Evolutionary conservation across 2,329 filamentous ascomycete genomes (phyloP).

Genomic region (Fusarium sp.): DNA sequence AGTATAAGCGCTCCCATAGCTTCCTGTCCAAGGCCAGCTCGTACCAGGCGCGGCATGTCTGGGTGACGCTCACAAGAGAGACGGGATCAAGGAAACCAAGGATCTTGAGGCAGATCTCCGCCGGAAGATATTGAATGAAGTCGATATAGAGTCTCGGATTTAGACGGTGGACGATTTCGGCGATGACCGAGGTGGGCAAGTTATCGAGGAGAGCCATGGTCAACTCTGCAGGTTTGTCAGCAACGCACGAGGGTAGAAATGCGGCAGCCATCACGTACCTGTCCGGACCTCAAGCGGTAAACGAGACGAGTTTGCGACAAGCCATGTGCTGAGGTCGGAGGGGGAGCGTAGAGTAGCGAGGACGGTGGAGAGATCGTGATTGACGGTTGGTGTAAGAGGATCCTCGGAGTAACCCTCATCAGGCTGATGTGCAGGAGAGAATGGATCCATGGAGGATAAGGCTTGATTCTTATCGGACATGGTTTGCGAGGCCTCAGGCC

Average conservation of each 20-base stretch:
- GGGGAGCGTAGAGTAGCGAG: conserved; percentile 51
- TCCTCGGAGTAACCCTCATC: conserved; percentile 92
- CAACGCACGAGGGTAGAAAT: background rate
- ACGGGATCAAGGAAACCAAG: conserved; percentile 84
- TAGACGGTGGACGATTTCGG: conserved; percentile 80
- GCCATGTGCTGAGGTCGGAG: conserved; percentile 59
- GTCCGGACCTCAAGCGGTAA: conserved; percentile 61
- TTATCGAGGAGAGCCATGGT: conserved; percentile 80
- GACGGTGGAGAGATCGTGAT: conserved; percentile 46
- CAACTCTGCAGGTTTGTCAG: conserved; percentile 66
- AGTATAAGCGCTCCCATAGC: conserved; percentile 86
- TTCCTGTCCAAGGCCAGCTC: conserved; percentile 81
- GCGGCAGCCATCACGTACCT: conserved; percentile 49
- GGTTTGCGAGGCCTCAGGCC: conserved; percentile 33
- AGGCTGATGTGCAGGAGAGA: conserved; percentile 65
- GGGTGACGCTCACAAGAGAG: conserved; percentile 81
- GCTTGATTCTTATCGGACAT: conserved; percentile 46
- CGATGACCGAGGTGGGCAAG: conserved; percentile 81
- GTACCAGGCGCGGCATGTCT: conserved; percentile 84
- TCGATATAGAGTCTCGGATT: conserved; percentile 91
- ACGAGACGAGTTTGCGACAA: conserved; percentile 59
- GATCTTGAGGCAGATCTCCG: conserved; percentile 90
- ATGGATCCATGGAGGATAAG: conserved; percentile 53
- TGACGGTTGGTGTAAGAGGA: conserved; percentile 58
- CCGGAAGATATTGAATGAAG: conserved; percentile 84